Base-by-base conservation (phyloP, 768 basidiomycete species). In the Tricholomella constricta region DNA sequence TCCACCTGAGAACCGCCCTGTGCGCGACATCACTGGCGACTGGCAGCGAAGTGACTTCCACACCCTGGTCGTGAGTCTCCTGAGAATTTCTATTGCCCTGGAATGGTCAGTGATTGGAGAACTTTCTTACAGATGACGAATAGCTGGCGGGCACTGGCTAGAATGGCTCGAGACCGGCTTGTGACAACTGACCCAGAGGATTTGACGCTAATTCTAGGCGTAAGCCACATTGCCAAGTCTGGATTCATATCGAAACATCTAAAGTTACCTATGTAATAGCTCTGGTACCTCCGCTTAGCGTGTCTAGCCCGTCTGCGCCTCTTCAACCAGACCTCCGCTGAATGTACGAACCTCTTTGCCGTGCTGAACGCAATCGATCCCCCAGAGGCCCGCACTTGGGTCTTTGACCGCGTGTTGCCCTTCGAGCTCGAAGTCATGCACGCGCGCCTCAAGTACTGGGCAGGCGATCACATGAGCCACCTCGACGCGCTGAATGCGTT, bases 251-350 rank as follows among this genome's bases (percentile, higher is more conserved):
- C 15, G 37, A 45, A 32, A 20, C 14, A 32, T 23, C 45, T 52
- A 15, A 46, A 27, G 3, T 26, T 34, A 29, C 15, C 14, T 42
- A 41, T 36, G 22, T 45, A 23, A 31, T 54, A 92, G 89, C 81
- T 92, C 25, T 94, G 91, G 91, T 88, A 87, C 63, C 82, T 93
- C 42, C 89, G 91, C 6, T 78, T 94, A 6, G 83, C 88, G 23
- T 83, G 83, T 50, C 81, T 94, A 25, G 83, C 91, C 40, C 86
- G 91, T 15, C 79, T 94, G 40, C 84, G 91, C 41, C 80, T 94
- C 42, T 91, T 87, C 74, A 92, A 92, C 65, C 91, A 94, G 65
- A 86, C 86, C n/a, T 81, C 88, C 1, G 88, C 89, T 20, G 91
- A 94, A 70, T 88, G 87, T 65, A 85, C 81, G 9, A 91, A 91